phyloP scores from a whole-genome alignment of 2,329 filamentous ascomycete genomes.

The Cladosporium austrohemisphaericum region DNA sequence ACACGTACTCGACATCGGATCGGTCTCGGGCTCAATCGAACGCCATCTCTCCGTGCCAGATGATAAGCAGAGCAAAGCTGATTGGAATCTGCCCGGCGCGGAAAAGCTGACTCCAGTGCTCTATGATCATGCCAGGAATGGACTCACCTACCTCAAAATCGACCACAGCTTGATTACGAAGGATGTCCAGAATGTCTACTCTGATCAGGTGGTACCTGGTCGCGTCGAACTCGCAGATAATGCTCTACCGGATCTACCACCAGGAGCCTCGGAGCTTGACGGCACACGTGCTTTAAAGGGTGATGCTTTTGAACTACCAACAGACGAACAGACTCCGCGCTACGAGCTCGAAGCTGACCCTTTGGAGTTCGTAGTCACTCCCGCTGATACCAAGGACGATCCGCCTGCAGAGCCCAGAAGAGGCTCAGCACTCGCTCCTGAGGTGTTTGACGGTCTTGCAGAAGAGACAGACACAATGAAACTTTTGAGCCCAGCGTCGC shows the following conservation, averaged over 20 bases:
- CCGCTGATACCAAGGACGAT: slow-evolving; percentile 30
- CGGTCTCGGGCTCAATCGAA: slow-evolving; percentile 36
- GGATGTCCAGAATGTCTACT: slow-evolving; percentile 22
- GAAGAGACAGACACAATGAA: slow-evolving; percentile 18
- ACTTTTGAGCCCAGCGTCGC: slow-evolving; percentile 22
- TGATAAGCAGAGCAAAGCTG: slow-evolving; percentile 16
- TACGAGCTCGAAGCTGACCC: slow-evolving; percentile 37
- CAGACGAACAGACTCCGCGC: slow-evolving; percentile 26
- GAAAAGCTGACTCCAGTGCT: slow-evolving; percentile 54
- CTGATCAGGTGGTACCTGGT: slow-evolving; percentile 24
- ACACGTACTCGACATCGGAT: slow-evolving; percentile 55
- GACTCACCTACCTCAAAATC: slow-evolving; percentile 51
- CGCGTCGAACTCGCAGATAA: slow-evolving; percentile 29
- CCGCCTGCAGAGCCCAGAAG: slow-evolving; percentile 30
- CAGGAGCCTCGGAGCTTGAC: slow-evolving; percentile 29
- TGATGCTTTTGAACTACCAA: slow-evolving; percentile 25
- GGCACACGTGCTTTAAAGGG: slow-evolving; percentile 22
- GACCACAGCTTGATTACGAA: slow-evolving; percentile 53
- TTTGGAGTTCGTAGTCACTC: slow-evolving; percentile 32
- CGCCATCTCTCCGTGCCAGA: slow-evolving; percentile 26
- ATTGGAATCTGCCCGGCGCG: slow-evolving; percentile 43
- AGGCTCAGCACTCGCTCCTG: slow-evolving; percentile 45
- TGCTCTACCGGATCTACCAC: slow-evolving; percentile 21
- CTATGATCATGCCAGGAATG: slow-evolving; percentile 38
- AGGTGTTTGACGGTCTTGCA: slow-evolving; percentile 36